Conservation (phyloP, 1,139 yeast species). For the Blastobotrys aristatus region DNA sequence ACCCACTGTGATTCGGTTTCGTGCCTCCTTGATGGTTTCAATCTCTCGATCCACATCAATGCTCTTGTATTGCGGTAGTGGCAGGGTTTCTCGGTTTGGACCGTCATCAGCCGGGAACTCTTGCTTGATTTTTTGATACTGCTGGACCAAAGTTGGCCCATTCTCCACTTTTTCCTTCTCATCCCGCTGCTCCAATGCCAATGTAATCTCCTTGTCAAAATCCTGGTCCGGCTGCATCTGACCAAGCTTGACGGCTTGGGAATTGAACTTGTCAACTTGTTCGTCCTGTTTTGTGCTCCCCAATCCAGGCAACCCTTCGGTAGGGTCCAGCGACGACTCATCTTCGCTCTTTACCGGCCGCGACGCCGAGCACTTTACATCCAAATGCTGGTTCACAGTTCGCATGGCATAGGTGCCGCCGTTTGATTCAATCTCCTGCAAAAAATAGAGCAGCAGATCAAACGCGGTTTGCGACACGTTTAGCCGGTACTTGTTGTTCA, state of each 20-base stretch:
- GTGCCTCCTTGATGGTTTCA: constrained; percentile 71
- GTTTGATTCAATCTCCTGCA: constrained; percentile 87
- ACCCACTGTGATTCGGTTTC: constrained; percentile 63
- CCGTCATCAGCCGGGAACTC: constrained; percentile 40
- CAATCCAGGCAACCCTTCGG: constrained; percentile 62
- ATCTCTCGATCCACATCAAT: constrained; percentile 76
- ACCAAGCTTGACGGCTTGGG: constrained; percentile 74
- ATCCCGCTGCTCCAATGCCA: constrained; percentile 75
- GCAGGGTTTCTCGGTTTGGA: constrained; percentile 69
- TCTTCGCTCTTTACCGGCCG: constrained; percentile 25
- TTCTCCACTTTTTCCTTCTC: constrained; percentile 37
- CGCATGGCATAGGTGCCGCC: constrained; percentile 89
- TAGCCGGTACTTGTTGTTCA: constrained; percentile 67
- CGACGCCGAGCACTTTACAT: constrained; percentile 46
- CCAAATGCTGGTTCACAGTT: constrained; percentile 78
- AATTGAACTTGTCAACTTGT: constrained; percentile 53
- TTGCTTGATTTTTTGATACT: constrained; percentile 38
- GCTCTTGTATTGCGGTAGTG: constrained; percentile 79
- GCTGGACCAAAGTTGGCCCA: constrained; percentile 44
- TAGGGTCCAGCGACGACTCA: constrained; percentile 43
- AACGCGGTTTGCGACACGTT: constrained; percentile 79
- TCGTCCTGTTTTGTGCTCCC: constrained; percentile 38
- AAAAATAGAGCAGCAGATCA: constrained; percentile 74
- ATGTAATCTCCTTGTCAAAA: constrained; percentile 75
- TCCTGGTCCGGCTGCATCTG: constrained; percentile 82